Base-by-base conservation (phyloP, 495 filamentous ascomycete genomes). In the Penicillium coffeae region DNA sequence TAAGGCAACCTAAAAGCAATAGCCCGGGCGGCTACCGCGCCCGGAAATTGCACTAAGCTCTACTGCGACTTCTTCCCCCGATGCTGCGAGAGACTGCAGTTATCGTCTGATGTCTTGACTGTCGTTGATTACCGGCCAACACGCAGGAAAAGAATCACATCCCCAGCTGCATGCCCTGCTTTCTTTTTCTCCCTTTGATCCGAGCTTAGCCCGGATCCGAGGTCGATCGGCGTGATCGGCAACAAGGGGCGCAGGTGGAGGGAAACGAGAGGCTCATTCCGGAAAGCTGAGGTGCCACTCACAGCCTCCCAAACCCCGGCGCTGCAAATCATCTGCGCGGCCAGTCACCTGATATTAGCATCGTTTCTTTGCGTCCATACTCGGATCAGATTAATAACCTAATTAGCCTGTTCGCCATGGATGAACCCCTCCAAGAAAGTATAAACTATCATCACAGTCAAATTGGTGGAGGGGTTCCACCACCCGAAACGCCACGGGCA, bases 181-280 rank as follows among this genome's bases (percentile, higher is more conserved):
- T 42, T 9, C 45, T 39, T 19, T 42, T 37, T 33, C 35, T 16
- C 9, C 20, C 21, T 18, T 18, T 42, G 9, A 42, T 46, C 42
- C 19, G 22, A 42, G 40, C 33, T 25, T 54, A 47, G 25, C 9
- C 34, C 44, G 30, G 20, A 42, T 20, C 21, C 13, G 15, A 46
- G 35, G 50, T 38, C 42, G 51, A 56, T 56, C 52, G 54, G 45
- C 56, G 45, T 53, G 56, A 63, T 63, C 56, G 52, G 38, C 60
- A 33, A 49, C 42, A 45, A 42, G 22, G 48, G 30, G 48, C 45
- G 47, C 48, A 39, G 44, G 4, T 3, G 9, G 42, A 52, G 52
- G 47, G 35, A 54, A 49, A 22, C 20, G 20, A 53, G 37, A 42
- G 15, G 42, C 42, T 48, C 42, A 48, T 52, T 27, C 19, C 36